Evolutionary conservation across 2,329 filamentous ascomycete genomes (phyloP).

Genomic region (Colletotrichum cordylinicola): DNA sequence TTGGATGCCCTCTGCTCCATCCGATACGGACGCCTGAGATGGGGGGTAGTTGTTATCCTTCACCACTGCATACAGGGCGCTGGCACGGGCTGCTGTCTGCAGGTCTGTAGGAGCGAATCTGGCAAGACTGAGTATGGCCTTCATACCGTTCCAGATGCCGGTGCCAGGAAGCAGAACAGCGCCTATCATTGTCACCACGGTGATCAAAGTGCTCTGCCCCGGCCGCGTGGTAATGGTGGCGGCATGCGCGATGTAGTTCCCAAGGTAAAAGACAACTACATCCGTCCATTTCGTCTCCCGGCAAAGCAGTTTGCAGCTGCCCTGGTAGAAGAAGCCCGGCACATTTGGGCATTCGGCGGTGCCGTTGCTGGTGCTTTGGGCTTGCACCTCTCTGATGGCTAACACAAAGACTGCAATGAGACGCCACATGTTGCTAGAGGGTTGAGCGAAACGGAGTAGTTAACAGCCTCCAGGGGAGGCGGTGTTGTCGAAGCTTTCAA

Average conservation of each 20-base stretch:
- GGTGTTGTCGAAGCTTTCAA: accelerated
- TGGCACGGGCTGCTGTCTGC: accelerated
- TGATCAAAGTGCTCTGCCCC: not conserved
- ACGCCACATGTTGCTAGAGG: not conserved
- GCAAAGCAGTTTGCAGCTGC: not conserved
- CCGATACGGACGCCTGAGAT: not conserved
- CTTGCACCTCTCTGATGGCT: not conserved
- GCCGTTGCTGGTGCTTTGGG: accelerated
- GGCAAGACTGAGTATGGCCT: not conserved
- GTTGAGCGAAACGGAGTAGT: not conserved
- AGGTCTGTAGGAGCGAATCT: not conserved
- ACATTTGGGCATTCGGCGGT: not conserved
- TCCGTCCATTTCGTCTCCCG: not conserved
- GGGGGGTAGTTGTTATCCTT: accelerated
- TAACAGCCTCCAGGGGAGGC: not conserved
- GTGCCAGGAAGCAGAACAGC: not conserved
- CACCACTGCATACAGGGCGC: not conserved
- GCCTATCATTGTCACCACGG: not conserved
- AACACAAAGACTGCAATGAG: not conserved
- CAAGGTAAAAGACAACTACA: not conserved
- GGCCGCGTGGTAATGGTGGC: not conserved
- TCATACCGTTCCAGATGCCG: not conserved
- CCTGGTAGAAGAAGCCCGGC: not conserved
- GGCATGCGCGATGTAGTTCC: not conserved
- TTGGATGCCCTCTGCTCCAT: not conserved